Evolutionary conservation across 257 asterid species (phyloP).

Genomic region (Solanum bukasovii): DNA sequence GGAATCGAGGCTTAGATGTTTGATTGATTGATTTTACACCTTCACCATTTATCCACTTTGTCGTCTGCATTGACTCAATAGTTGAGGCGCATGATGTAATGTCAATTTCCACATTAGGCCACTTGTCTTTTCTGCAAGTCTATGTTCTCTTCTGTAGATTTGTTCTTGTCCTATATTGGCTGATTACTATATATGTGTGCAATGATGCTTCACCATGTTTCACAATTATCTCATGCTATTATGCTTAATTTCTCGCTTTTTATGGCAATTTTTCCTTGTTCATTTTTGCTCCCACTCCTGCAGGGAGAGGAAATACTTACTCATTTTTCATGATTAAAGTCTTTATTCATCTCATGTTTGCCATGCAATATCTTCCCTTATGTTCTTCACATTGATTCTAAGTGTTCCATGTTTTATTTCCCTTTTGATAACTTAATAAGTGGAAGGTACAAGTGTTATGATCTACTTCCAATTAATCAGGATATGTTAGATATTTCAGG

Average conservation of each 20-base stretch:
- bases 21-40: neutral
- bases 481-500: neutral
- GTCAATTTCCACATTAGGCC: neutral
- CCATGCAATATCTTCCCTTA: neutral
- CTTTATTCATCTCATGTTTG: neutral
- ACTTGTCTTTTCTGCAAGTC: neutral
- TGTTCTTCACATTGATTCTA: neutral
- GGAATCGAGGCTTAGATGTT: neutral
- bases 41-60: neutral
- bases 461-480: neutral
- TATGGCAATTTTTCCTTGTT: neutral
- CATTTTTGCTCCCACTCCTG: neutral
- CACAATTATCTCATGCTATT: neutral
- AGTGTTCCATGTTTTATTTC: neutral
- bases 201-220: neutral
- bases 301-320: neutral
- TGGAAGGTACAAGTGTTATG: neutral
- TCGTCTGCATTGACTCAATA: neutral
- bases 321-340: neutral
- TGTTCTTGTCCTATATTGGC: neutral
- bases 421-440: neutral
- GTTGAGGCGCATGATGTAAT: neutral
- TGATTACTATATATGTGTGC: neutral
- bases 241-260: neutral
- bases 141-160: neutral